Base-by-base conservation (phyloP, 192 early-diverging fungal species). In the Piromyces finnis region DNA sequence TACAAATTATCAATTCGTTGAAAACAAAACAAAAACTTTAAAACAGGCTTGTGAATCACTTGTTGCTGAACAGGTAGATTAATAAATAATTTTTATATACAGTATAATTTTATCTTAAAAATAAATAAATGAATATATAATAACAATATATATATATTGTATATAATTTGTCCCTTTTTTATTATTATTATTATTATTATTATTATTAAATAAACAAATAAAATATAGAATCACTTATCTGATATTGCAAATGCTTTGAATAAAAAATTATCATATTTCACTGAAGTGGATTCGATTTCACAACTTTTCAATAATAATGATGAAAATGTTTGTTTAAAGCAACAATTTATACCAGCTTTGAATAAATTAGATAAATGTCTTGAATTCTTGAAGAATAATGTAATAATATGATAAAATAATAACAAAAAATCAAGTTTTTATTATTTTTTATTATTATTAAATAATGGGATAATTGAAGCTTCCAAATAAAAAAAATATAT, bases 291-390 rank as follows among this genome's bases (percentile, higher is more conserved):
- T 51, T 87, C 90, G 0, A 92, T 95, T 18, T 87, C 93, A 29
- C 89, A 91, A 82, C 83, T 95, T 35, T 90, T 97, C 80, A 93
- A 89, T 82, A 82, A 91, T n/a, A 92, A 93, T 14, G 96, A 95
- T 12, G 95, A 98, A 77, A 84, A 88, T 79, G 91, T 97, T 16
- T 96, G 94, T 79, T 81, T 92, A 78, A 90, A 95, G 79, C 84
- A 83, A 1, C 87, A 90, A 78, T 99, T 99, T 85, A 83, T 94
- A 17, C 91, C 94, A 0, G 93, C 93, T 83, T 86, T 99, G 41
- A 79, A 84, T 29, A 90, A 88, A 29, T 82, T 96, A 83, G 95
- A 96, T 80, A 90, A 93, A 79, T 94, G 92, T 36, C 82, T 96
- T 32, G 88, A 87, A 26, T 95, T 95, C 82, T 87, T 95, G 17